Evolutionary conservation across 2,329 filamentous ascomycete genomes (phyloP), one percentile per base, ranked within the genome.

Genomic region (Alternaria novae-zelandiae): DNA sequence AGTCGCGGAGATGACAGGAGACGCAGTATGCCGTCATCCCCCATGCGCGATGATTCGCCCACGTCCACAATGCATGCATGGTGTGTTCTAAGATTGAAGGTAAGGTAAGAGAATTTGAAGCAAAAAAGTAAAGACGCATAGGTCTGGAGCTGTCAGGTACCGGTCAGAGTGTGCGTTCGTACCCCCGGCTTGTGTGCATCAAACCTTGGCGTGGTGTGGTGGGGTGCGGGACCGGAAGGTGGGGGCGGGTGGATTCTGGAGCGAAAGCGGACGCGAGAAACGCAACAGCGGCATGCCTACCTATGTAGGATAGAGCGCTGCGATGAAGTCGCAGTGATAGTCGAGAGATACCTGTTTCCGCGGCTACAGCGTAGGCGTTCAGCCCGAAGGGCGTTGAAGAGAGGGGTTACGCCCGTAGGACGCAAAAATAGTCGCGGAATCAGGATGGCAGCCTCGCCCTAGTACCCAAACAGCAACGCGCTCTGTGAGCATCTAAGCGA

Each of bases 1-100:
- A 44, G 20, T 45, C 32, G 54, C 59, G 36, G 58, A 61, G 26
- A 57, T 57, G 50, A 57, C 20, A 21, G 49, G 49, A 17, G 21
- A 12, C n/a, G 28, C 15, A 25, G 12, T 21, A 53, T 53, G 30
- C 30, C 30, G 49, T 53, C 28, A 51, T 36, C 13, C 15, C 15
- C 20, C 30, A 23, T 53, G 49, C 49, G 8, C 20, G 7, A 25
- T 41, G 13, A 51, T 13, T n/a, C 12, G 49, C 6, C 21, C 49
- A 23, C 49, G 21, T 10, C 20, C 23, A 15, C 28, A 21, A 12
- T 15, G 12, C 49, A 41, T 15, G 9, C 28, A 53, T 53, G 11
- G 7, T n/a, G 23, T 13, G 20, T 53, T 10, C 20, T 28, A 53
- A 28, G 21, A 46, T 46, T 46, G 10, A 25, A 41, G 26, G 41